Evolutionary conservation across 495 filamentous ascomycete species (phyloP).

Genomic region (Terfezia claveryi): DNA sequence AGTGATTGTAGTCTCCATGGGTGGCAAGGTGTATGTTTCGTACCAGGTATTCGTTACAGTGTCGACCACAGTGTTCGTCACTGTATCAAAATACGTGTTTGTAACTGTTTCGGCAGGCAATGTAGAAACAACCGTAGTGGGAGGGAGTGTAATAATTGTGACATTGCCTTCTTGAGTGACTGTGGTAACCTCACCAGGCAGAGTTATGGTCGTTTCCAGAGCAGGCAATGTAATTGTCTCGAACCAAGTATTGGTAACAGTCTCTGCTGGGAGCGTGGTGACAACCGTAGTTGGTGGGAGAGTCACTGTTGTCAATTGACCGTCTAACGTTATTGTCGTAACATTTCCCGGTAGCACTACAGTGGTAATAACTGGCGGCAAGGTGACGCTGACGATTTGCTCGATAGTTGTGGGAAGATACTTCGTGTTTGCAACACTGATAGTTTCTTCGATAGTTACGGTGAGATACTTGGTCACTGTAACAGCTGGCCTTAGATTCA

Average conservation of each 20-base stretch:
- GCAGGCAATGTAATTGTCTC: neutral
- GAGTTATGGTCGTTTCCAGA: neutral
- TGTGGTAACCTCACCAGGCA: too few relatives aligned
- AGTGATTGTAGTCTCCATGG: too few relatives aligned
- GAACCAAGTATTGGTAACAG: neutral
- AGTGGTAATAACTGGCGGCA: neutral
- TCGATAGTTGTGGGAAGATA: neutral
- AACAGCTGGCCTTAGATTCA: too few relatives aligned
- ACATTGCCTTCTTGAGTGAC: too few relatives aligned
- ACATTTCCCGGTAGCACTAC: neutral
- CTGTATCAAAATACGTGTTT: conserved; percentile 7
- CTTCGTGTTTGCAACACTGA: neutral
- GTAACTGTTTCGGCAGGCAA: conserved; percentile 6
- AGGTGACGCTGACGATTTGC: neutral
- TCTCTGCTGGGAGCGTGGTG: neutral
- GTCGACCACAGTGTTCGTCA: conserved; percentile 1
- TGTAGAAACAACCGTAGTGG: conserved; percentile 11
- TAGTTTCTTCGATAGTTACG: neutral
- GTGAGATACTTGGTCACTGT: too few relatives aligned
- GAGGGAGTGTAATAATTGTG: conserved; percentile 10
- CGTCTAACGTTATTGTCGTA: neutral
- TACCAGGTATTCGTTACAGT: too few relatives aligned
- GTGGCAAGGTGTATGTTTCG: too few relatives aligned
- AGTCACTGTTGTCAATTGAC: neutral
- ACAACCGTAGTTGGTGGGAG: neutral